These are phyloP conservation scores for Hyparrhenia diplandra DNA, from an alignment of 176 grass and related monocot genomes.

Conservation along the genomic window DNA sequence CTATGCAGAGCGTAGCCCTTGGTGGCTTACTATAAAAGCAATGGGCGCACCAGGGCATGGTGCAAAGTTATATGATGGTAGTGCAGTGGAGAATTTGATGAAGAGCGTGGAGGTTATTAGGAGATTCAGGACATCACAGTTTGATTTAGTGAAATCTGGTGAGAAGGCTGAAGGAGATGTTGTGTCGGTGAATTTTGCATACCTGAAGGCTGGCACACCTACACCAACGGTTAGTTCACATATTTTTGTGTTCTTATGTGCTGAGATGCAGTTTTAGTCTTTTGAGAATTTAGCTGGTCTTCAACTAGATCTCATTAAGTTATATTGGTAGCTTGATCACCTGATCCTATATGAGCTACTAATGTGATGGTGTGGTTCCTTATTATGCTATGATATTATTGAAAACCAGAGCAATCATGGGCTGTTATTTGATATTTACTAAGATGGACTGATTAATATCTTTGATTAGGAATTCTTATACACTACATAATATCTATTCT, in stretches of 20 bases:
- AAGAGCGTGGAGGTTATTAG: constrained; percentile 81
- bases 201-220: constrained; percentile 78
- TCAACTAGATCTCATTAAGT: neutral
- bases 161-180: constrained; percentile 81
- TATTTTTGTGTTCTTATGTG: neutral
- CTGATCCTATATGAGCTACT: neutral
- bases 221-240: constrained; percentile 71
- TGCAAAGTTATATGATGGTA: constrained; percentile 90
- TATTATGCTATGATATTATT: neutral
- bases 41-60: constrained; percentile 78
- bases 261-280: neutral
- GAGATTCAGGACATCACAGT: constrained; percentile 79
- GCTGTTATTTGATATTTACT: no score
- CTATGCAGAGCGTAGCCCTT: constrained; percentile 75
- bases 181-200: constrained; percentile 87
- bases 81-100: constrained; percentile 94
- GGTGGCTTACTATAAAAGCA: constrained; percentile 81
- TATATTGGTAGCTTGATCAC: constrained; percentile 7
- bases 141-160: constrained; percentile 82
- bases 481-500: neutral
- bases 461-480: constrained; percentile 7
- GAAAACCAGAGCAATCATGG: neutral
- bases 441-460: neutral
- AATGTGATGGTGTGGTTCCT: neutral
- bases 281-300: neutral